Evolutionary conservation across 192 early-diverging fungal genomes (phyloP).

Genomic region (Coemansia sp.): DNA sequence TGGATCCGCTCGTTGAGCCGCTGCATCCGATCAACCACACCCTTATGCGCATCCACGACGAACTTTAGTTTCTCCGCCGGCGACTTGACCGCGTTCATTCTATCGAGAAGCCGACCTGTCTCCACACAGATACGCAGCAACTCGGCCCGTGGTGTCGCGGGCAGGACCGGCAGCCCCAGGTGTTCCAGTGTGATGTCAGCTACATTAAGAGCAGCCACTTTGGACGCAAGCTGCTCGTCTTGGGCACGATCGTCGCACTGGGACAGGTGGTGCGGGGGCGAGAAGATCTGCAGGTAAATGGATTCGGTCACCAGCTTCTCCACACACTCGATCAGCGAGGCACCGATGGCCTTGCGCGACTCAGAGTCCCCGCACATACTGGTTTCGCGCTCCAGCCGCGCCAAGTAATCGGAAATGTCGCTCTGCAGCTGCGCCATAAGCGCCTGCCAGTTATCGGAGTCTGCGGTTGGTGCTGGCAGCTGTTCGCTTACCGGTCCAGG

Average conservation of each 20-base stretch:
- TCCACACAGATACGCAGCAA: conserved; percentile 32
- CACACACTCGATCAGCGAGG: conserved; percentile 33
- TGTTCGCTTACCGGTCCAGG: not conserved
- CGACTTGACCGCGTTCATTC: conserved; percentile 31
- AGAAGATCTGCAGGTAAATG: conserved; percentile 38
- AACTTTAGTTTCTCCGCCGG: conserved; percentile 52
- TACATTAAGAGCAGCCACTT: conserved; percentile 66
- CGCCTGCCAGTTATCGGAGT: conserved; percentile 33
- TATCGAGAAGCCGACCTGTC: conserved; percentile 25
- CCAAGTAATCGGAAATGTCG: conserved; percentile 15
- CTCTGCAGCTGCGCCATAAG: conserved; percentile 25
- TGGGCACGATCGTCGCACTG: conserved; percentile 57
- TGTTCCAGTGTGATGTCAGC: conserved; percentile 61
- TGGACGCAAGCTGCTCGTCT: conserved; percentile 65
- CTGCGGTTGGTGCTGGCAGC: not conserved
- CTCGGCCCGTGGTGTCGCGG: conserved; percentile 10
- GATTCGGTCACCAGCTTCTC: conserved; percentile 41
- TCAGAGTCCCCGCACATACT: conserved; percentile 48
- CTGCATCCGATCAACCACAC: conserved; percentile 44
- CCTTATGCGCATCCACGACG: conserved; percentile 47
- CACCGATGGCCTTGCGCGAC: conserved; percentile 24
- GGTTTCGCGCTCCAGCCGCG: conserved; percentile 34
- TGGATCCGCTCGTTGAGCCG: conserved; percentile 23
- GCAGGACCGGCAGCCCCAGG: conserved; percentile 52
- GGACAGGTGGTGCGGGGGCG: conserved; percentile 16